phyloP scores from a whole-genome alignment of 2,329 filamentous ascomycete genomes.

The Tolypocladium amazonense region DNA sequence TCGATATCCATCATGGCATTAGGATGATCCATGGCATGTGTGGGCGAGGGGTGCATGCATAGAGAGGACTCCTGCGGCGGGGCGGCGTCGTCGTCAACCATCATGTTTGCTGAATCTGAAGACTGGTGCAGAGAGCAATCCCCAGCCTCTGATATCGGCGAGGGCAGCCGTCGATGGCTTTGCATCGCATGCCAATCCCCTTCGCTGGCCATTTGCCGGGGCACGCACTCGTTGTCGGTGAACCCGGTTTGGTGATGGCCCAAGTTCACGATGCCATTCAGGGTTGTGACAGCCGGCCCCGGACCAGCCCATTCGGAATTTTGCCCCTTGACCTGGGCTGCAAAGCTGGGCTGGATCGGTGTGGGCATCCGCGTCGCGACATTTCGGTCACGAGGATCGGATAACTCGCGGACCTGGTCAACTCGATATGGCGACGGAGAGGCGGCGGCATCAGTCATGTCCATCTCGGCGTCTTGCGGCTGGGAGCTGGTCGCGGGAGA shows the following conservation, averaged over 20 bases:
- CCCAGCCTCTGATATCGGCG: conserved; percentile 49
- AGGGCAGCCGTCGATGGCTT: conserved; percentile 43
- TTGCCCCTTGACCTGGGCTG: conserved; percentile 42
- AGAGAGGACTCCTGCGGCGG: conserved; percentile 10
- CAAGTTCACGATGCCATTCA: conserved; percentile 25
- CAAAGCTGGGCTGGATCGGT: conserved; percentile 48
- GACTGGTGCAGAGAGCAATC: conserved; percentile 30
- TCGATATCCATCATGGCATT: conserved; percentile 27
- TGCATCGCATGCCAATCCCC: conserved; percentile 42
- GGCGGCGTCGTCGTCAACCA: conserved; percentile 20
- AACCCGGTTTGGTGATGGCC: conserved; percentile 29
- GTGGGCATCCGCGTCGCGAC: conserved; percentile 42
- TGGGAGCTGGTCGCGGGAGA: conserved; percentile 8
- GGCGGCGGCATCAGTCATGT: conserved; percentile 32
- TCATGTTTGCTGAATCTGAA: conserved; percentile 19
- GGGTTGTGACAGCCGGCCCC: conserved; percentile 21
- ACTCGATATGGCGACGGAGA: conserved; percentile 8
- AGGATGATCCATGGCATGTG: conserved; percentile 28
- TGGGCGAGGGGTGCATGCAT: conserved; percentile 12
- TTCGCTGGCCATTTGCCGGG: conserved; percentile 33
- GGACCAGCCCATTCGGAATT: conserved; percentile 29
- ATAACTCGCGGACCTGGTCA: conserved; percentile 5
- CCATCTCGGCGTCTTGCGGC: conserved; percentile 31
- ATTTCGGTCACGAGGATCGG: neutral
- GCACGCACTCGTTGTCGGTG: conserved; percentile 31